Evolutionary conservation across 2,329 filamentous ascomycete species (phyloP).

Genomic region (Xylaria multiplex): DNA sequence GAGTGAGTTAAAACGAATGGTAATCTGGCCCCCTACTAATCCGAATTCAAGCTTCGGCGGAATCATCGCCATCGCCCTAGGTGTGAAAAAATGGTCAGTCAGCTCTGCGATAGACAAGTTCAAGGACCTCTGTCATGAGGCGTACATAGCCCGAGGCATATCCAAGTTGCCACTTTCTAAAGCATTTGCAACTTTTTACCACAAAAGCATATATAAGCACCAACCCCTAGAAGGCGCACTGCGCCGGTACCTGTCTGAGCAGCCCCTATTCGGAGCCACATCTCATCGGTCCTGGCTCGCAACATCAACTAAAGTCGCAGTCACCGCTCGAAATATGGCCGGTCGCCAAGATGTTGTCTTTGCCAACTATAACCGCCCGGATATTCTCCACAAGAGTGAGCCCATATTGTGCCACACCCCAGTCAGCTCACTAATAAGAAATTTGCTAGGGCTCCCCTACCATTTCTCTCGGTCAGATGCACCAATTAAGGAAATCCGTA

Average conservation of each 20-base stretch:
- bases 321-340: conserved; percentile 43
- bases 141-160: conserved; percentile 46
- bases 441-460: conserved; percentile 42
- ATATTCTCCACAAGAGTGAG: conserved; percentile 42
- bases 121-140: conserved; percentile 47
- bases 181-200: conserved; percentile 46
- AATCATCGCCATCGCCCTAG: conserved; percentile 47
- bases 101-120: conserved; percentile 47
- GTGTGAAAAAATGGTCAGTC: conserved; percentile 50
- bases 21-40: conserved; percentile 22
- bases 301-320: conserved; percentile 46
- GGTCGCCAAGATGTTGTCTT: conserved; percentile 46
- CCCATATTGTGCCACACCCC: background rate
- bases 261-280: conserved; percentile 47
- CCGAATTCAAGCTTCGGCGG: conserved; percentile 42
- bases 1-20: conserved; percentile 40
- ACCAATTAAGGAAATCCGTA: conserved; percentile 45
- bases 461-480: conserved; percentile 45
- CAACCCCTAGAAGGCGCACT: conserved; percentile 45
- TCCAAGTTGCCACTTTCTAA: conserved; percentile 46
- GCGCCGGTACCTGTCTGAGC: conserved; percentile 45
- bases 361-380: conserved; percentile 49
- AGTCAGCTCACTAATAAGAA: conserved; percentile 13
- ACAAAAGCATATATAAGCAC: conserved; percentile 49
- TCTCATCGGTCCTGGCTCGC: conserved; percentile 42